Evolutionary conservation across 2,329 filamentous ascomycete genomes (phyloP), one percentile per base, ranked within the genome.

Genomic region (Pestalotiopsis sp.): DNA sequence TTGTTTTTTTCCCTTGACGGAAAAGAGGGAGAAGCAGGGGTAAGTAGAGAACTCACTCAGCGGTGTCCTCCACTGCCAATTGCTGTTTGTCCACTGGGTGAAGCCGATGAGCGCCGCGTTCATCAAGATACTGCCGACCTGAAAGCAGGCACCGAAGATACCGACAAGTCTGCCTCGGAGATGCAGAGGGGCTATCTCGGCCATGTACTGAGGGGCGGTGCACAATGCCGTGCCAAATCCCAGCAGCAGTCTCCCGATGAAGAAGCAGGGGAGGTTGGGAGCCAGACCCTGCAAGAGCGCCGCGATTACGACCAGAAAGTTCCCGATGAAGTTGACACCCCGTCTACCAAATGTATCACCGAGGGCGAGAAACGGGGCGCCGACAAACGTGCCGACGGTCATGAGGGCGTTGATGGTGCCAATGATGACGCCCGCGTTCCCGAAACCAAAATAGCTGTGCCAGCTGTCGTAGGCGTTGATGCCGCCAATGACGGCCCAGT

Each of bases 321-420:
- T 85, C 3, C 84, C 84, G 11, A 79, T 62, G 63, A 85, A 85
- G 70, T 83, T 84, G 74, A 84, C 79, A 5, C 83, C 84, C 69
- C 85, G 83, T 67, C 85, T 82, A 59, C 86, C 85, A 71, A 87
- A 82, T 7, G 85, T 79, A 74, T 87, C 86, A 70, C 84, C 82
- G 7, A 87, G 78, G 6, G 81, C 79, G 65, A 86, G 79, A 62
- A 87, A 84, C 0, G 84, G 85, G 3, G 85, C 82, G 20, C 85
- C 85, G 66, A 79, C 78, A 62, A 85, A 80, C 6, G 76, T 81
- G 27, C 83, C 83, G 52, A 85, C 82, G 12, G 78, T 81, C 83
- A 85, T 85, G 49, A 85, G 74, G 1, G 83, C 82, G 66, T 84
- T 85, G 65, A 86, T 79, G 2, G 82, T 79, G 2, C 81, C 81